These are phyloP conservation scores for Lactifluus hygrophoroides DNA, from an alignment of 768 basidiomycete species.

Conservation along the genomic window DNA sequence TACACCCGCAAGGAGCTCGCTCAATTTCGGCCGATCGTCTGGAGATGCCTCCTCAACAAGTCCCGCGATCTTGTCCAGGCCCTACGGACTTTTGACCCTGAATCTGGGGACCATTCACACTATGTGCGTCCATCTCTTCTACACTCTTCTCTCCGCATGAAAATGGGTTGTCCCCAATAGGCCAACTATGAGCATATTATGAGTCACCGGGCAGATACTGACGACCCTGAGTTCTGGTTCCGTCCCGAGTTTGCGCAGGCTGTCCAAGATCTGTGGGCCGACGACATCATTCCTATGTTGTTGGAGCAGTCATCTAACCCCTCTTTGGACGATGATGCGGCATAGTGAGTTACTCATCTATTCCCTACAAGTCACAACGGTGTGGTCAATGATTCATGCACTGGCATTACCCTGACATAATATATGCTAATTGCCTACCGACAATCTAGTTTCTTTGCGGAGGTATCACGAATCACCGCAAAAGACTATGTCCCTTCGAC, in stretches of 20 bases:
- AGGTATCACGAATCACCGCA: slow-evolving; percentile 70
- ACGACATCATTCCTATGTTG: slow-evolving; percentile 33
- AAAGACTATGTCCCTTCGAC: slow-evolving; percentile 75
- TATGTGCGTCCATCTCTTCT: background rate
- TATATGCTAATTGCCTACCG: slow-evolving; percentile 23
- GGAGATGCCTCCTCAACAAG: background rate
- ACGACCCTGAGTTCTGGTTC: slow-evolving; percentile 24
- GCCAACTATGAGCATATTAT: background rate
- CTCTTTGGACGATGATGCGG: background rate
- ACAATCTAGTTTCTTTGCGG: slow-evolving; percentile 80
- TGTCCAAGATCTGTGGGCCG: slow-evolving; percentile 2
- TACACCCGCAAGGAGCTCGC: slow-evolving; percentile 38
- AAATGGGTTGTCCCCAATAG: too few species aligned
- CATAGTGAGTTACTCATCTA: slow-evolving; percentile 10
- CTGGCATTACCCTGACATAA: background rate
- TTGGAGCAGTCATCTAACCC: background rate
- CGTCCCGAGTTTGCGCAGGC: background rate
- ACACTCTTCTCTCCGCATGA: too few species aligned
- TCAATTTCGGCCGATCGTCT: background rate
- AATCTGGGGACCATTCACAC: background rate
- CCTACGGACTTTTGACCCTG: background rate
- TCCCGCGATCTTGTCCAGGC: background rate
- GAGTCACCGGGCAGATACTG: background rate
- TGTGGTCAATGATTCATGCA: too few species aligned
- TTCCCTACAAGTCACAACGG: background rate